These are phyloP conservation scores for Bocquillonia castaneifolia DNA, from an alignment of 441 rosid genomes.

Conservation along the genomic window DNA sequence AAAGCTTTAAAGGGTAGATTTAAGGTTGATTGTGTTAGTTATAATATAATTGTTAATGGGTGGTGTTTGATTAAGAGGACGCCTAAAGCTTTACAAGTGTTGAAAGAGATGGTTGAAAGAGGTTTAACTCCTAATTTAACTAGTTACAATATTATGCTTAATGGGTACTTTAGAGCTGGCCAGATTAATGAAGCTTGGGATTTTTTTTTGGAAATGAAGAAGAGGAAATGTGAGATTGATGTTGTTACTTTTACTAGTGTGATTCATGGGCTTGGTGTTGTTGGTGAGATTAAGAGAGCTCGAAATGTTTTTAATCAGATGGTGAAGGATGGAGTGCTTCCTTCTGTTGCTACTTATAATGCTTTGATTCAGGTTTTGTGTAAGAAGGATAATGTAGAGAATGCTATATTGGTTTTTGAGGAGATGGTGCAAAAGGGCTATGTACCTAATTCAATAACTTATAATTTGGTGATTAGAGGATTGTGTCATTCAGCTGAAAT, in stretches of 20 bases:
- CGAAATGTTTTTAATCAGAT: slow-evolving; percentile 61
- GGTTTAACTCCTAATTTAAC: slow-evolving; percentile 60
- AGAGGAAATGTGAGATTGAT: slow-evolving; percentile 62
- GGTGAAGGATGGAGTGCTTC: slow-evolving; percentile 69
- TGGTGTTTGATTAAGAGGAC: slow-evolving; percentile 87
- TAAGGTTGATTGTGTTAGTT: slow-evolving; percentile 61
- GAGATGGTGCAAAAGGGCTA: slow-evolving; percentile 79
- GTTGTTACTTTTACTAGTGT: slow-evolving; percentile 73
- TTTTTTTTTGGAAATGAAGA: slow-evolving; percentile 87
- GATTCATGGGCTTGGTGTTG: slow-evolving; percentile 73
- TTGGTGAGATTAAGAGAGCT: slow-evolving; percentile 60
- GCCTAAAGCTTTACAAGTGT: slow-evolving; percentile 59
- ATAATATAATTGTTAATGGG: slow-evolving; percentile 74
- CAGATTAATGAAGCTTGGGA: slow-evolving; percentile 77
- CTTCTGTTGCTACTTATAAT: slow-evolving; percentile 79
- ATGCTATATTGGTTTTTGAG: slow-evolving; percentile 59
- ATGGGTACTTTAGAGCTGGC: slow-evolving; percentile 72
- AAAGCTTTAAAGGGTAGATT: slow-evolving; percentile 57
- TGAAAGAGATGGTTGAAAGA: slow-evolving; percentile 76
- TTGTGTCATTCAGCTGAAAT: slow-evolving; percentile 66
- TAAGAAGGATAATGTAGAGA: slow-evolving; percentile 78
- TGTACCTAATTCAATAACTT: slow-evolving; percentile 57
- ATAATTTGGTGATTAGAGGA: slow-evolving; percentile 72
- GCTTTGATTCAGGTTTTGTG: slow-evolving; percentile 86
- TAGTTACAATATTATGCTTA: slow-evolving; percentile 66